Conservation (phyloP, 805 yeast species). For the Metschnikowia matae region DNA sequence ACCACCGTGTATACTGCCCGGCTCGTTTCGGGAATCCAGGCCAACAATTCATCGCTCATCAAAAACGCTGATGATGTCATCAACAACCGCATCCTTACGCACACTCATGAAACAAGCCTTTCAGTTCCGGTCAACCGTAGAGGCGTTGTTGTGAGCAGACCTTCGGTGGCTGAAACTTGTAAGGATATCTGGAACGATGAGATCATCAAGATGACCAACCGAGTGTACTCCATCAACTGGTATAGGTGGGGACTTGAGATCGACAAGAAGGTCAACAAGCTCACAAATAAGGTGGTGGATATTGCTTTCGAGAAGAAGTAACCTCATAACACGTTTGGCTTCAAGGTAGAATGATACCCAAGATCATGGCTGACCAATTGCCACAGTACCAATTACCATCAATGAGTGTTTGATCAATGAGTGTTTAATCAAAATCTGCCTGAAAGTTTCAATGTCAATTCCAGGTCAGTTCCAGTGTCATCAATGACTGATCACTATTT, state of each 20-base stretch:
- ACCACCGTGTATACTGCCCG: slow-evolving; percentile 58
- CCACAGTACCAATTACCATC: too few species aligned
- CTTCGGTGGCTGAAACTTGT: slow-evolving; percentile 51
- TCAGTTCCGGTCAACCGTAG: slow-evolving; percentile 38
- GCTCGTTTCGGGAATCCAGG: slow-evolving; percentile 48
- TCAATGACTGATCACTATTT: too few species aligned
- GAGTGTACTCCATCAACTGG: slow-evolving; percentile 55
- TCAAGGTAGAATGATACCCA: neutral
- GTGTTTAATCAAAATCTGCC: too few species aligned
- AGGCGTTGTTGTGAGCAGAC: slow-evolving; percentile 27
- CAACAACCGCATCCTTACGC: slow-evolving; percentile 49
- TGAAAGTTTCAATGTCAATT: too few species aligned
- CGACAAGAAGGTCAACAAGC: slow-evolving; percentile 28
- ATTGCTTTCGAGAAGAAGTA: slow-evolving; percentile 10
- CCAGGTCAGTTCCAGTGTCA: too few species aligned
- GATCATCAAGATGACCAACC: slow-evolving; percentile 57
- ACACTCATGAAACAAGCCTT: slow-evolving; percentile 43
- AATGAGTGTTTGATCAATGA: too few species aligned
- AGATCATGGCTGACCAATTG: too few species aligned
- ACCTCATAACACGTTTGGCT: neutral
- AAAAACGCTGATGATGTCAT: slow-evolving; percentile 46
- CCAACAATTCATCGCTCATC: slow-evolving; percentile 44
- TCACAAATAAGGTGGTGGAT: slow-evolving; percentile 25
- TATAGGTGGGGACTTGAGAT: slow-evolving; percentile 36
- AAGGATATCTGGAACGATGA: slow-evolving; percentile 81